These are phyloP conservation scores for Amesomyces nigricolor DNA, from an alignment of 2,329 filamentous ascomycete species.

Conservation along the genomic window DNA sequence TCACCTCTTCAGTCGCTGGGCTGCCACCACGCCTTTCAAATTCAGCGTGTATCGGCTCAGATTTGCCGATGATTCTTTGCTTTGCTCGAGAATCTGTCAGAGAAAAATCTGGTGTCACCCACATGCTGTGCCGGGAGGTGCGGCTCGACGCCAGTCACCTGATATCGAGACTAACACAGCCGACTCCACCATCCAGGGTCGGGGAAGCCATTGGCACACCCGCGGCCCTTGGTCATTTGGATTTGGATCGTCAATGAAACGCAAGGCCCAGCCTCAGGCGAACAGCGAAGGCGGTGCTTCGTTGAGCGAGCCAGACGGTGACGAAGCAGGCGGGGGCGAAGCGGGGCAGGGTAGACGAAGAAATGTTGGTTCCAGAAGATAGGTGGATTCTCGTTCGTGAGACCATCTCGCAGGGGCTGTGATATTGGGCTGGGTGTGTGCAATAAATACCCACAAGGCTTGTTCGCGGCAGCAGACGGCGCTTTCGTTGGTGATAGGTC, in stretches of 20 bases:
- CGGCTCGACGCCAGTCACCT: conserved; percentile 12
- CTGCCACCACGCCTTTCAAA: too few species aligned
- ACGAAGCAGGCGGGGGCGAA: too few species aligned
- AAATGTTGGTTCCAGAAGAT: background rate
- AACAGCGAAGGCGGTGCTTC: background rate
- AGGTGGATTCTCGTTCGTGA: background rate
- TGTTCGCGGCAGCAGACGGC: background rate
- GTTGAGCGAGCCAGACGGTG: too few species aligned
- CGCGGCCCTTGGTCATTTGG: conserved; percentile 3
- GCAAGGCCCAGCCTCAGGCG: background rate
- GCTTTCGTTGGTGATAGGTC: too few species aligned
- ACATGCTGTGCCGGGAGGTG: background rate
- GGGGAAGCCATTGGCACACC: conserved; percentile 6
- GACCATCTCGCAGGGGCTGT: background rate
- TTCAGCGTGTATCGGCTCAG: too few species aligned
- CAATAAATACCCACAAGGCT: background rate
- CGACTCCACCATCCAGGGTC: conserved; percentile 13
- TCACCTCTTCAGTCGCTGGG: background rate
- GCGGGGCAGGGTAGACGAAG: too few species aligned
- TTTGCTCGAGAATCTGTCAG: too few species aligned
- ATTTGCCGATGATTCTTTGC: too few species aligned
- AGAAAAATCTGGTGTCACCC: too few species aligned
- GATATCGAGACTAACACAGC: background rate
- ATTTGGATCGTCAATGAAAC: background rate
- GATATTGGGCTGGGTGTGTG: too few species aligned